Base-by-base conservation (phyloP, 2,329 filamentous ascomycete genomes). In the Epichloe scottii region DNA sequence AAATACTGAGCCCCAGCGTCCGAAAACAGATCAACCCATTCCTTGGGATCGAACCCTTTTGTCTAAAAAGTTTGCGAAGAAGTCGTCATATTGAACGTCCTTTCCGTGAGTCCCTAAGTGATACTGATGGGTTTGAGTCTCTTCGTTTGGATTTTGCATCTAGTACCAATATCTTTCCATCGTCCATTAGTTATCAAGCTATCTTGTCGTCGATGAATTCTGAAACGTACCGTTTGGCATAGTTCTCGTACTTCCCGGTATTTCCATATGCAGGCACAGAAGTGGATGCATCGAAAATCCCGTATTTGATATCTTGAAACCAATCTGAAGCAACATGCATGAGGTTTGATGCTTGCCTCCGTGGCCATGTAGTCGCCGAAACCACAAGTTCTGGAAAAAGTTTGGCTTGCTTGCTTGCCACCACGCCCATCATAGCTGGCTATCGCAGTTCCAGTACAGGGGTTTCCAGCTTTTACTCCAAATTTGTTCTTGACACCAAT, bases 221-320 rank as follows among this genome's bases (percentile, higher is more conserved):
- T 15, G 34, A 38, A 72, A 70, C 68, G 69, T 77, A 70, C 68
- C 68, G 71, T 53, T 72, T 69, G 0, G 68, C 66, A 46, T 71
- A 71, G 34, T 62, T 66, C 54, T 71, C 68, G 44, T 69, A 55
- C 0, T 61, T 59, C 5, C 61, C 60, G 5, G 62, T 62, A 53
- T 69, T 69, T 2, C 77, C 77, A 74, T 76, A 81, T 3, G 71
- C 76, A 0, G 77, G 72, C 1, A 80, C 76, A 0, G 74, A 61
- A 54, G 53, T 81, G 77, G 35, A 81, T 75, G 30, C 30, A 4
- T 30, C 8, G 58, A 82, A 81, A 30, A 81, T 80, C 0, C 78
- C 77, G 54, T 68, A 81, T 53, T 81, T 81, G 21, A 68, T 72
- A 38, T 72, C 66, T 48, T 76, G 68, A 55, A 72, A 81, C 77